Evolutionary conservation across 2,329 filamentous ascomycete genomes (phyloP).

Genomic region (Alternaria gansuensis): DNA sequence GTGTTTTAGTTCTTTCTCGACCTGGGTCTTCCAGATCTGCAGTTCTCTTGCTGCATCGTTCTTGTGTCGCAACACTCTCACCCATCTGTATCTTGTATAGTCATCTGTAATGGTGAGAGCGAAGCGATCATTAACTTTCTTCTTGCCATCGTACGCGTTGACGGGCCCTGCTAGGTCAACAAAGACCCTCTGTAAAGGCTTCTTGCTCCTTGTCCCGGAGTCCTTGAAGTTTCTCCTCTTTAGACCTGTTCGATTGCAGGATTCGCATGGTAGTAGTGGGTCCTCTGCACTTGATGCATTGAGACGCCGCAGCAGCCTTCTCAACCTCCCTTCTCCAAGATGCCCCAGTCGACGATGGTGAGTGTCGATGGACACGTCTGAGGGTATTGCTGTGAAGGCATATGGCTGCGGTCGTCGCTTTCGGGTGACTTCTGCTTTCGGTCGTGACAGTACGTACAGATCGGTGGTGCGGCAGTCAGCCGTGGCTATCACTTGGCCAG

Average conservation of each 20-base stretch:
- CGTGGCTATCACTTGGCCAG: constrained; percentile 8
- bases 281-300: too few species aligned
- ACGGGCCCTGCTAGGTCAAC: constrained; percentile 5
- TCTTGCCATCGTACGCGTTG: constrained; percentile 6
- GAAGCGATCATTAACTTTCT: constrained; percentile 8
- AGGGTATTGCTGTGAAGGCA: too few species aligned
- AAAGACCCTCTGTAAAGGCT: too few species aligned
- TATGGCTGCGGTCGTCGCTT: too few species aligned
- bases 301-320: too few species aligned
- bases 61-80: constrained; percentile 6
- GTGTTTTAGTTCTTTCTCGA: not conserved
- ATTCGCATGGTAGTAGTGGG: too few species aligned
- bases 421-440: not conserved
- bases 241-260: too few species aligned
- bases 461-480: constrained; percentile 6
- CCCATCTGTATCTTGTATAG: constrained; percentile 8
- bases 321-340: too few species aligned
- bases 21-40: too few species aligned
- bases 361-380: too few species aligned
- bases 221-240: not conserved
- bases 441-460: not conserved
- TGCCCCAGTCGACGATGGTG: too few species aligned
- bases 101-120: constrained; percentile 7
- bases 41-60: not conserved
- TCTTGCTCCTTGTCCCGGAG: too few species aligned